These are phyloP conservation scores for Rhizopus microsporus DNA, from an alignment of 371 early-diverging fungal species.

Conservation along the genomic window DNA sequence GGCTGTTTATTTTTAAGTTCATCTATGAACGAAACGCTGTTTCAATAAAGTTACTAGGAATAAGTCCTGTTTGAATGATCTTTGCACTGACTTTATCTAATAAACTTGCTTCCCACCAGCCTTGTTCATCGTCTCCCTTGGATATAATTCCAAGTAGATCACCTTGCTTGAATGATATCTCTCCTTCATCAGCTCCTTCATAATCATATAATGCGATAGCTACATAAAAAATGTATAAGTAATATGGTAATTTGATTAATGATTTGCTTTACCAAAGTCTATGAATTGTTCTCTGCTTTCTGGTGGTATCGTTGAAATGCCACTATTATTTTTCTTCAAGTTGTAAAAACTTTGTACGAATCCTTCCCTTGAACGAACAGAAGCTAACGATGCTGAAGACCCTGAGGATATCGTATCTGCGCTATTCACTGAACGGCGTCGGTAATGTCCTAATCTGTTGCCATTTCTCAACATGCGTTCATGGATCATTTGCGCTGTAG, in stretches of 20 bases:
- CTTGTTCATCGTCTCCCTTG: conserved; percentile 50
- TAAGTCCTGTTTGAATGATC: conserved; percentile 17
- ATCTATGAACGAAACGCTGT: conserved; percentile 3
- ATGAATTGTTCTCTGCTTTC: conserved; percentile 17
- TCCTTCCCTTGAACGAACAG: conserved; percentile 8
- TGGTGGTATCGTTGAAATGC: background rate
- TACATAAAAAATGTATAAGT: background rate
- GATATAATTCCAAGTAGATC: conserved; percentile 62
- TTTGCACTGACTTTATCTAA: conserved; percentile 12
- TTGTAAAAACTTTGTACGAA: conserved; percentile 13
- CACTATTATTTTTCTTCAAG: conserved; percentile 1
- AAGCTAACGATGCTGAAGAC: conserved; percentile 5
- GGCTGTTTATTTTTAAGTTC: background rate
- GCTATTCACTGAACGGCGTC: background rate
- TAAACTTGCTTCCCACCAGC: conserved; percentile 63
- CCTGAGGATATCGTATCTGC: background rate
- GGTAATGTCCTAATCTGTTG: background rate
- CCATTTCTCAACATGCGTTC: conserved; percentile 17
- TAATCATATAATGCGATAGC: conserved; percentile 69
- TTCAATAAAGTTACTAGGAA: conserved; percentile 28
- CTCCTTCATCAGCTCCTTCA: conserved; percentile 60
- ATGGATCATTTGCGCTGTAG: conserved; percentile 23
- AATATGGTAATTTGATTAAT: background rate
- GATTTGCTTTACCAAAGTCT: conserved; percentile 26
- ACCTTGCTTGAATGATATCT: conserved; percentile 61